phyloP scores from a whole-genome alignment of 495 filamentous ascomycete species.

The Aspergillus kassunensis region DNA sequence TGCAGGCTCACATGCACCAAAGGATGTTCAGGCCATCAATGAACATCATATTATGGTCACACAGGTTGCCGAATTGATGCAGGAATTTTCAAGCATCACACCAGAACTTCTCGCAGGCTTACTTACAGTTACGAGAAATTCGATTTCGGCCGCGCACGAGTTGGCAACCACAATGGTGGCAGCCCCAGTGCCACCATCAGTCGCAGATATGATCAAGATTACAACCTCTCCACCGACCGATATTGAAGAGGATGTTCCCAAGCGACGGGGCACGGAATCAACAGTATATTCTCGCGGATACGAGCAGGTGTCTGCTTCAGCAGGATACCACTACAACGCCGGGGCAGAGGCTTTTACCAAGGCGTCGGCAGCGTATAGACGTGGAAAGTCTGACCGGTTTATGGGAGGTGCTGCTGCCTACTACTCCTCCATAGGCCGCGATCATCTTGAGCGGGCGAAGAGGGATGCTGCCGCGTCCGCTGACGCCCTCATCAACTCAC shows the following conservation, averaged over 20 bases:
- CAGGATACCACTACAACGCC: conserved; percentile 36
- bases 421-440: conserved; percentile 57
- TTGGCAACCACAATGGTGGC: conserved; percentile 50
- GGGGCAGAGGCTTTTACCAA: conserved; percentile 51
- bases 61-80: conserved; percentile 50
- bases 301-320: conserved; percentile 24
- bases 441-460: conserved; percentile 44
- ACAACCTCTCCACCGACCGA: conserved; percentile 31
- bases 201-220: conserved; percentile 39
- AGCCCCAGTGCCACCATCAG: conserved; percentile 27
- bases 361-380: conserved; percentile 58
- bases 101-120: conserved; percentile 44
- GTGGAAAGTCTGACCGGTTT: conserved; percentile 58
- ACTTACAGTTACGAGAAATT: conserved; percentile 51
- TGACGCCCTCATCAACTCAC: conserved; percentile 55
- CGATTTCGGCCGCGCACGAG: conserved; percentile 53
- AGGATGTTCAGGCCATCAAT: conserved; percentile 29
- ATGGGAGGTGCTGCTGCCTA: conserved; percentile 65
- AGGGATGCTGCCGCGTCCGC: conserved; percentile 48
- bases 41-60: conserved; percentile 42
- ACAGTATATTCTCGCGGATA: conserved; percentile 19
- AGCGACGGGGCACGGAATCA: conserved; percentile 6
- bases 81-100: conserved; percentile 50
- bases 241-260: conserved; percentile 22
- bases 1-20: conserved; percentile 30